Percentiles rank a stretch among this genome's conserved stretches.
Conservation (phyloP, 208 protist species). For the Leishmania major region DNA sequence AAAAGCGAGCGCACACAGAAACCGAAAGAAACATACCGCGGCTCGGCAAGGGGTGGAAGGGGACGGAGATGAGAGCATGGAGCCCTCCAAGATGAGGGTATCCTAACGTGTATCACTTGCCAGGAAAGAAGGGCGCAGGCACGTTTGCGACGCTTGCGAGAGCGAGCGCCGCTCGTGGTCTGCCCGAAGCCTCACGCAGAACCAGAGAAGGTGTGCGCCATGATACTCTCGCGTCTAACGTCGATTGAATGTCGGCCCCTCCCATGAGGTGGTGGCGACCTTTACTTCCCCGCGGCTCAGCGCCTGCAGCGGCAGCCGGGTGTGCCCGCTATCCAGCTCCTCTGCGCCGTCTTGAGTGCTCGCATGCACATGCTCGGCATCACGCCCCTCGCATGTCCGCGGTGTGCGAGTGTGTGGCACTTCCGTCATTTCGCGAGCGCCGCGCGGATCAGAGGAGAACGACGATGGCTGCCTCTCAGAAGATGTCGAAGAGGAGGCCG, state of each 20-base stretch:
- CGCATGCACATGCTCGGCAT: neutral
- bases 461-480: slow-evolving; percentile 2
- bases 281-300: neutral
- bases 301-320: neutral
- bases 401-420: neutral
- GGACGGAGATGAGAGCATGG: too few species aligned
- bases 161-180: neutral
- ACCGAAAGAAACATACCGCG: too few species aligned
- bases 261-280: neutral
- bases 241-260: neutral
- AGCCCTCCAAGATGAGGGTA: neutral
- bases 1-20: neutral
- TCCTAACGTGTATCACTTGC: neutral
- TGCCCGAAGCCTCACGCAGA: neutral
- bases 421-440: neutral
- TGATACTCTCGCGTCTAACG: neutral
- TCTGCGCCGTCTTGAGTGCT: neutral
- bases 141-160: neutral
- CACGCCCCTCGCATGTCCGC: neutral
- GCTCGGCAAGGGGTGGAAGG: neutral
- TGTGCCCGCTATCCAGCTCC: neutral
- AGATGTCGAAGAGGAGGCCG: neutral
- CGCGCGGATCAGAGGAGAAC: neutral
- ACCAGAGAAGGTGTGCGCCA: neutral
- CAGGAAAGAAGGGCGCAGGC: neutral